Conservation (phyloP, 257 asterid species). For the Plantago elongata region DNA sequence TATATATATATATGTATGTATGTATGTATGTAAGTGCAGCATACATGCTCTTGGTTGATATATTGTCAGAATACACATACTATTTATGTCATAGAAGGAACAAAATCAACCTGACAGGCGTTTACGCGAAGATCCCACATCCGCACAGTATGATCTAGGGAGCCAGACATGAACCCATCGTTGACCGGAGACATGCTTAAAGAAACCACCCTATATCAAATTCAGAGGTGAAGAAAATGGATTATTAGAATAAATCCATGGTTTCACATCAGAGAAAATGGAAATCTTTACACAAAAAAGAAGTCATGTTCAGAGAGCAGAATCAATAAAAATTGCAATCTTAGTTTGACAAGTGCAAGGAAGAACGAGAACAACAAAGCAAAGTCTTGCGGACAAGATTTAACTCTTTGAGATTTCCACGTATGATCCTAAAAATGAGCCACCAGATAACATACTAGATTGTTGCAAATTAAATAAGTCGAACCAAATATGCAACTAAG, state of each 20-base stretch:
- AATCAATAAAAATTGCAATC: too few species aligned
- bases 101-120: conserved; percentile 81
- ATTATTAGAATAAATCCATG: background rate
- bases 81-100: background rate
- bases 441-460: background rate
- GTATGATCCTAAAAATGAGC: background rate
- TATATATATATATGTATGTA: too few species aligned
- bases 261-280: background rate
- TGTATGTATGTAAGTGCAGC: background rate
- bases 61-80: conserved; percentile 6
- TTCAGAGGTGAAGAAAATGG: conserved; percentile 18
- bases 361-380: background rate
- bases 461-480: background rate
- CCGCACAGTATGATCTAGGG: conserved; percentile 88
- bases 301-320: background rate
- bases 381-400: background rate
- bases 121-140: conserved; percentile 98
- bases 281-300: conserved; percentile 1
- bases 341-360: too few species aligned
- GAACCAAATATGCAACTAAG: conserved; percentile 9
- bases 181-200: conserved; percentile 95
- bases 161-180: conserved; percentile 96
- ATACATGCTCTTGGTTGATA: background rate
- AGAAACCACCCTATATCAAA: conserved; percentile 71
- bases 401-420: background rate